Conservation (phyloP, 192 early-diverging fungal genomes). For the Backusella morwellensis region DNA sequence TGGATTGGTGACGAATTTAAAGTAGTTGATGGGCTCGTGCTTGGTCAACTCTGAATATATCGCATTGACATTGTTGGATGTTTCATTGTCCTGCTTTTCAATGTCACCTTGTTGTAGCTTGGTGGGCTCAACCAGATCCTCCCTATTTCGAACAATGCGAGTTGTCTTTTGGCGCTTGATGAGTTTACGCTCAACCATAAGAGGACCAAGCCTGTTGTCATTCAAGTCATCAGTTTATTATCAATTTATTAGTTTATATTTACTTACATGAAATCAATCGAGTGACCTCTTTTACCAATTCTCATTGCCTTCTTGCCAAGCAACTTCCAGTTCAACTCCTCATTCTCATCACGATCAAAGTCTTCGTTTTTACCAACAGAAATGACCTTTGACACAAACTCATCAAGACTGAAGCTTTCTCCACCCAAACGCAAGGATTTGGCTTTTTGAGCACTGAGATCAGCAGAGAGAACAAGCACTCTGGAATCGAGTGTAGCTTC, state of each 20-base stretch:
- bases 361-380: constrained; percentile 50
- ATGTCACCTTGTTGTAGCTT: constrained; percentile 68
- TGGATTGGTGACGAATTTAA: constrained; percentile 89
- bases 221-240: too few relatives aligned
- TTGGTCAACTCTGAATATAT: constrained; percentile 62
- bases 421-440: constrained; percentile 56
- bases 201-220: constrained; percentile 59
- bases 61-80: constrained; percentile 72
- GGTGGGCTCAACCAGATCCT: constrained; percentile 41
- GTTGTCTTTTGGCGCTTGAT: constrained; percentile 28
- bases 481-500: constrained; percentile 92
- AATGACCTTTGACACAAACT: constrained; percentile 67
- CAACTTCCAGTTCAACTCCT: constrained; percentile 54
- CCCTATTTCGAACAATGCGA: constrained; percentile 47
- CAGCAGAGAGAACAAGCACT: constrained; percentile 71
- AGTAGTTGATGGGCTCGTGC: constrained; percentile 65
- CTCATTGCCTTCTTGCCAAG: constrained; percentile 54
- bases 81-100: constrained; percentile 81
- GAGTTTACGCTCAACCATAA: constrained; percentile 60
- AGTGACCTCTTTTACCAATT: constrained; percentile 56
- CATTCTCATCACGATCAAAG: constrained; percentile 37
- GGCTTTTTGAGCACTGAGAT: constrained; percentile 74
- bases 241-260: not conserved
- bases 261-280: constrained; percentile 77
- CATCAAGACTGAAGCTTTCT: constrained; percentile 71